Evolutionary conservation across 2,329 filamentous ascomycete species (phyloP).

Genomic region (Talaromyces sp.): DNA sequence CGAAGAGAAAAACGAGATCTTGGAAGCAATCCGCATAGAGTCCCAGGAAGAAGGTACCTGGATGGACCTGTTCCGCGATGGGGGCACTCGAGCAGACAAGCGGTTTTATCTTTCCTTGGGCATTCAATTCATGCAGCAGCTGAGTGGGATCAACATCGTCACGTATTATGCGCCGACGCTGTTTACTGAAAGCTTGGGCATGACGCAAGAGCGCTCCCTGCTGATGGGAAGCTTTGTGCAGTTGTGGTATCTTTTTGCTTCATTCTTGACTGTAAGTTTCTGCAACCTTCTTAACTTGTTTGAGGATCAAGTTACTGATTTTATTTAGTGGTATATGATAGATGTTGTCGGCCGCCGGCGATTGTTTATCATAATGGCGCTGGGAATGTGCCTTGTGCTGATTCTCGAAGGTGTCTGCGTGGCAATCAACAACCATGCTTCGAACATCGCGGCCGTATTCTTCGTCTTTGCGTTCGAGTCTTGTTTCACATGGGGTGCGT

Average conservation of each 20-base stretch:
- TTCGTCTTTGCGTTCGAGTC: slow-evolving; percentile 22
- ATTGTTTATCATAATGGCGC: slow-evolving; percentile 32
- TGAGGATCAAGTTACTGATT: slow-evolving; percentile 6
- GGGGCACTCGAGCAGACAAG: not conserved
- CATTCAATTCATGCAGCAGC: slow-evolving; percentile 28
- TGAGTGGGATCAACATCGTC: slow-evolving; percentile 22
- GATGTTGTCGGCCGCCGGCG: slow-evolving; percentile 31
- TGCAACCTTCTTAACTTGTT: not conserved
- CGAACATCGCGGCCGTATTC: slow-evolving; percentile 17
- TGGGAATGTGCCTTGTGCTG: slow-evolving; percentile 39
- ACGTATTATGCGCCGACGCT: slow-evolving; percentile 32
- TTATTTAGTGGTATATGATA: slow-evolving; percentile 31
- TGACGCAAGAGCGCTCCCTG: slow-evolving; percentile 32
- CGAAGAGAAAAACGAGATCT: slow-evolving; percentile 1
- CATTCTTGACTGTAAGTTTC: slow-evolving; percentile 27
- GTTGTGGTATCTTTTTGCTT: slow-evolving; percentile 40
- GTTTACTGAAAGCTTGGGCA: slow-evolving; percentile 36
- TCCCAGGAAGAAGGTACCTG: slow-evolving; percentile 4
- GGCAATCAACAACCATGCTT: slow-evolving; percentile 12
- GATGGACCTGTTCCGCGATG: slow-evolving; percentile 7
- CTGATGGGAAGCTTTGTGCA: slow-evolving; percentile 43
- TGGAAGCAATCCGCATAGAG: slow-evolving; percentile 2
- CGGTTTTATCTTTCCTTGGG: slow-evolving; percentile 5
- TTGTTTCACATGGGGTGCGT: slow-evolving; percentile 23
- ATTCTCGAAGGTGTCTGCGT: slow-evolving; percentile 23